phyloP scores from a whole-genome alignment of 441 rosid species.

The Gossypium aridum region DNA sequence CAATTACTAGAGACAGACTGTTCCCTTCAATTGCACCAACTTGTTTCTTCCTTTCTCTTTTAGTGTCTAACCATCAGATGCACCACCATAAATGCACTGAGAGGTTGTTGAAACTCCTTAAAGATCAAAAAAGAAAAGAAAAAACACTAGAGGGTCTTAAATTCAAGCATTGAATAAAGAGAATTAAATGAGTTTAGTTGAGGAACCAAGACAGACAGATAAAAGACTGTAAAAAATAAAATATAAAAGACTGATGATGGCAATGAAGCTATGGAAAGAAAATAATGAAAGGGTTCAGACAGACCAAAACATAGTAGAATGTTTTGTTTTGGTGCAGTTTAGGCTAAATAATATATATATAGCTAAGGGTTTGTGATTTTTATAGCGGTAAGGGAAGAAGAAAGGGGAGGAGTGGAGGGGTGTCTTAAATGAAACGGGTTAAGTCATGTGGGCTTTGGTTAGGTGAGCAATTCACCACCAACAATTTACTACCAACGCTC shows the following conservation, averaged over 20 bases:
- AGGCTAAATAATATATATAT: not conserved
- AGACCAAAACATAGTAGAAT: not conserved
- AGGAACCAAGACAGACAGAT: slow-evolving; percentile 33
- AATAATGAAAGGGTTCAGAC: not conserved
- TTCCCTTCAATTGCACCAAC: slow-evolving; percentile 25
- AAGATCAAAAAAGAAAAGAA: slow-evolving; percentile 15
- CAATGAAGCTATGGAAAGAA: not conserved
- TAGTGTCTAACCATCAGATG: slow-evolving; percentile 18
- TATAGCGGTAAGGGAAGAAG: not conserved
- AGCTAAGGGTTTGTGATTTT: not conserved
- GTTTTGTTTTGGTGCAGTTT: not conserved
- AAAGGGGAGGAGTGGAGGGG: not conserved
- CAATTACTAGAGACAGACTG: slow-evolving; percentile 63
- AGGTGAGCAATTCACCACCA: slow-evolving; percentile 43
- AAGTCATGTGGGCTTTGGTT: slow-evolving; percentile 42
- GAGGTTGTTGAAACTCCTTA: slow-evolving; percentile 46
- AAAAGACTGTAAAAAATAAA: not conserved
- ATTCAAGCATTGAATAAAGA: slow-evolving; percentile 40
- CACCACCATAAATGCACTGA: slow-evolving; percentile 45
- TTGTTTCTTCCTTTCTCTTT: not conserved
- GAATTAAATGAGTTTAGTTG: slow-evolving; percentile 77
- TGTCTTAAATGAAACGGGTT: slow-evolving; percentile 29
- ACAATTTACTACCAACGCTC: slow-evolving; percentile 18
- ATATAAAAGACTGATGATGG: not conserved
- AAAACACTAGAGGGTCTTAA: slow-evolving; percentile 24